Percentiles rank a stretch among this genome's conserved stretches.
Evolutionary conservation across 148 eudicot species (phyloP).

Genomic region (Cornus florida): DNA sequence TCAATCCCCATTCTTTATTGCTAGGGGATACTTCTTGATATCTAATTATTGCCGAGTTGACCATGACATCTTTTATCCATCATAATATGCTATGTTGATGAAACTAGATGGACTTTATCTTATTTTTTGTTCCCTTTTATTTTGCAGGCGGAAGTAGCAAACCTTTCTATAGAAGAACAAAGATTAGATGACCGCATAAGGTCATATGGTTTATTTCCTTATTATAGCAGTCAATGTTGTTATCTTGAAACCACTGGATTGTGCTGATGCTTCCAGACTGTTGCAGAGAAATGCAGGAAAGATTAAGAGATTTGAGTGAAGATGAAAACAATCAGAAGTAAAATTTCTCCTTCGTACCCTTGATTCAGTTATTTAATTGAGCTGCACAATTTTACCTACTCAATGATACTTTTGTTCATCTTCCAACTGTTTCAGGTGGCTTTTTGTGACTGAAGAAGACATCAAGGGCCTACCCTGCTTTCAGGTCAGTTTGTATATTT

Average conservation of each 20-base stretch:
- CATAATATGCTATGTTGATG: too few relatives aligned
- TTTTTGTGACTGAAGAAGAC: constrained; percentile 96
- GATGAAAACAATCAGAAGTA: constrained; percentile 84
- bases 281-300: constrained; percentile 90
- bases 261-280: constrained; percentile 31
- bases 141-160: constrained; percentile 81
- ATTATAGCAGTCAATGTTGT: constrained; percentile 17
- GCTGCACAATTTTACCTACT: constrained; percentile 1
- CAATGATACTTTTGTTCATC: constrained; percentile 3
- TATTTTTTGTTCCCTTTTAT: neutral
- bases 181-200: constrained; percentile 84
- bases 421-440: constrained; percentile 56
- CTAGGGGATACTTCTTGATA: neutral
- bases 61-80: neutral
- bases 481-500: constrained; percentile 47
- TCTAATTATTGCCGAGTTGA: neutral
- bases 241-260: constrained; percentile 8
- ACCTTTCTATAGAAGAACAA: constrained; percentile 70
- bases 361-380: neutral
- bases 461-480: constrained; percentile 84
- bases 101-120: neutral
- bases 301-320: constrained; percentile 80
- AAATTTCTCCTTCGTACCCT: constrained; percentile 5
- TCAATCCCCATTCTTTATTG: neutral
- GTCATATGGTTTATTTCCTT: constrained; percentile 34